Base-by-base conservation (phyloP, 169 alveolate species). In the Eimeria zaria region DNA sequence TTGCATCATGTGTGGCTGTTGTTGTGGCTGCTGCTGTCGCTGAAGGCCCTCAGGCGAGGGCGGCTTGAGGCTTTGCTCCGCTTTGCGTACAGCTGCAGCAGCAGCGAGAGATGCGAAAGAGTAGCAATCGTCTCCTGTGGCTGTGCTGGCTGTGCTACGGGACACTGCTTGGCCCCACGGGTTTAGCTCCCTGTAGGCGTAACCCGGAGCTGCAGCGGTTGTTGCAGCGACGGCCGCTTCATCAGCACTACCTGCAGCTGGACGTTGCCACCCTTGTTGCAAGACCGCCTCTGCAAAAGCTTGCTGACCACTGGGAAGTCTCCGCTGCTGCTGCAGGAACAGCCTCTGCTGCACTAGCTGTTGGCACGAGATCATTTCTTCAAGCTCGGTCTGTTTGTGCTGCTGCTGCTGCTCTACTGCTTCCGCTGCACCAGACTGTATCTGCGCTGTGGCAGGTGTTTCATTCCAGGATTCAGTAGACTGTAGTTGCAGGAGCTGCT, bases 121-220 rank as follows among this genome's bases (percentile, higher is more conserved):
- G 46, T 87, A 87, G 78, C 94, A 60, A 78, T 87, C 94, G 64
- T 87, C 94, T 39, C 94, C 94, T 60, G 94, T 87, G 67, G 94
- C 94, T 11, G 94, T 87, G 67, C 94, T 87, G 69, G 94, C 94
- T 87, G 94, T 87, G 94, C 94, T 87, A 14, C 94, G 94, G 36
- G 94, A 87, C 30, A 87, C 94, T 5, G 94, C 94, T 46, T 87
- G 94, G 51, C 94, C 83, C 94, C 94, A 87, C 6, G 94, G 64
- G 67, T 62, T 87, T 14, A 87, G 81, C 60, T 87, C 94, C 53
- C 94, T 87, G 83, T 87, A 87, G 41, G 74, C 55, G 92, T 64
- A 87, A 24, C 94, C 64, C 24, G 94, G 71, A 6, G 94, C 94
- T 44, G 94, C 67, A 24, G 94, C 94, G 36, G 94, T 60, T 36